Evolutionary conservation across 192 early-diverging fungal genomes (phyloP), one percentile per base, ranked within the genome.

Genomic region (Podila epicladia): DNA sequence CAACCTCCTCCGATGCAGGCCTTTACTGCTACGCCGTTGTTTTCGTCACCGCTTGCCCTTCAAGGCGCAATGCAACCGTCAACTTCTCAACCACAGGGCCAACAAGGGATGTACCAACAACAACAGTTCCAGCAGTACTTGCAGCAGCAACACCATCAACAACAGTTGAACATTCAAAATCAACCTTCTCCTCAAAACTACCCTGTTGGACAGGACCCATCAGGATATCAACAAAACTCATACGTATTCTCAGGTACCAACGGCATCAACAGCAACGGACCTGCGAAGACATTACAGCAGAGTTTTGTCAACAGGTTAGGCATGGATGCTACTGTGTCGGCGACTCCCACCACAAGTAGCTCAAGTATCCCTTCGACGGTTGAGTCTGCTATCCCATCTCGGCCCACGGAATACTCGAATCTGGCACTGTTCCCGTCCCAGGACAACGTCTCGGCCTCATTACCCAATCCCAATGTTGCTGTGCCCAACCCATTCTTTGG

Each of bases 401-500:
- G 53, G 22, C n/a, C 50, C 4, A 55, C 9, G 22, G 53, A 55
- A 3, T 55, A 55, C 53, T 55, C 53, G n/a, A 55, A 55, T 11
- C 22, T 55, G n/a, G 20, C 53, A 1, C 22, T 55, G 20, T 55
- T 55, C 53, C 53, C 53, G 26, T 29, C 41, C n/a, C 48, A 51
- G 45, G 15, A 24, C 38, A 45, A 50, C 15, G 48, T 5, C 9
- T 38, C 41, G 26, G 41, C 20, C 15, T 19, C 17, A 28, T 50
- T 38, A 11, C 55, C 65, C 9, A 49, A 66, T 20, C 24, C 72
- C 11, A 62, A 73, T 31, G 38, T 63, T 33, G 63, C 69, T 6
- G 76, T 79, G 0, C 77, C 71, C 3, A 80, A 80, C 67, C 77
- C 77, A 1, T 80, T 80, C 71, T 80, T 69, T 69, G 77, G 77